Evolutionary conservation across 768 basidiomycete species (phyloP), one percentile per base, ranked within the genome.

Genomic region (Hygrophoropsis aurantiaca): DNA sequence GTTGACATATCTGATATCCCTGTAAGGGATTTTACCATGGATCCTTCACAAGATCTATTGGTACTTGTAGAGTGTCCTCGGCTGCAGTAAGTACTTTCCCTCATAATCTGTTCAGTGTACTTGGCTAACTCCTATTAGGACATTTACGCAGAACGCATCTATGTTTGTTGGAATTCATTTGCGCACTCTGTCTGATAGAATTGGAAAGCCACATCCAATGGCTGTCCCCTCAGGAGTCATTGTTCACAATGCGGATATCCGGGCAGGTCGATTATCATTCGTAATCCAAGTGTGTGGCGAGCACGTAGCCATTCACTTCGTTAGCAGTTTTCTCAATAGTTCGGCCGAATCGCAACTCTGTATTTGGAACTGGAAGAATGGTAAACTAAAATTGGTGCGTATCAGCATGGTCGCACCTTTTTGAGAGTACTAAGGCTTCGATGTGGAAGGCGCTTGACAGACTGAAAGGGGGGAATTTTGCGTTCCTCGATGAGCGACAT

Each of bases 361-460:
- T 19, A 65, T 84, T 18, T 87, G 82, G 84, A 75, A 87, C 45
- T 87, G 85, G 86, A 79, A 77, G 57, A 80, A 75, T 4, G 81
- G 81, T 5, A 54, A 60, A 9, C 58, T 68, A 6, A 58, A 80
- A 53, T 48, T 76, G 51, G 84, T 87, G 55, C 68, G 78, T 68
- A 18, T 13, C 27, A 13, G 27, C 27, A 13, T 30, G 27, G 6
- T 30, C 27, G 7, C 27, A 30, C 6, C 6, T 13, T 7, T 30
- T 7, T 30, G 27, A 13, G 7, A 7, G 27, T 13, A 6, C 40
- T 24, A 35, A 42, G 37, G 57, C 24, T 51, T 18, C 5, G 24
- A 21, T 19, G 32, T 26, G 21, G 24, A 40, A 65, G 62, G 45
- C 47, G 33, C 51, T 74, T 3, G 56, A 55, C 32, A 59, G 67